Evolutionary conservation across 371 early-diverging fungal species (phyloP), one percentile per base, ranked within the genome.

Genomic region (Circinella umbellata): DNA sequence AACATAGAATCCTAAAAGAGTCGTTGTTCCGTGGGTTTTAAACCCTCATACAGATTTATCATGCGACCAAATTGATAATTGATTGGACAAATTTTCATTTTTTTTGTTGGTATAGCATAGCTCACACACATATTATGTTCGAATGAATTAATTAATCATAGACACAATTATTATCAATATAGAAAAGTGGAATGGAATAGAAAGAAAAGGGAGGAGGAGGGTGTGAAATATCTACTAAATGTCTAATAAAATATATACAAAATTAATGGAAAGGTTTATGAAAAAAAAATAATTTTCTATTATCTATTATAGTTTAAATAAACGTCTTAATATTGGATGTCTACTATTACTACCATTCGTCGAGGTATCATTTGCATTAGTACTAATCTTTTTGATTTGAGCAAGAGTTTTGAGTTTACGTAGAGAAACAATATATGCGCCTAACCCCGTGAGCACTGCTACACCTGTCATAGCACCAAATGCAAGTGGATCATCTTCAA

Each of bases 401-500:
- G 80, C 78, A 11, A 82, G 63, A 0, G 72, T 68, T 68, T 74
- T 73, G 35, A 82, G 66, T 47, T 77, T 78, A 39, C 73, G 69
- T 9, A 80, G 47, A 0, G 83, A 71, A 20, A 78, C 62, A 1
- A 74, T 76, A 72, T 78, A 82, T 0, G 73, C 83, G 48, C 80
- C 79, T 13, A 71, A 5, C 20, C 83, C 83, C 13, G 80, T 73
- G 57, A 74, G 69, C n/a, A 86, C 61, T 0, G 91, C 90, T 8
- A 84, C 70, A 11, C 86, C 83, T 3, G 86, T 81, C 8, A 92
- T 87, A 13, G 88, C 66, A 13, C 81, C 82, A 75, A 95, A 94
- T 0, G 91, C 92, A 66, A 83, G 78, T 0, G 91, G 91, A 53
- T 90, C 81, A 11, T 77, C 73, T 69, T 96, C 96, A 61, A 93